phyloP scores from a whole-genome alignment of 192 early-diverging fungal genomes.

The Lunasporangiospora selenospora region DNA sequence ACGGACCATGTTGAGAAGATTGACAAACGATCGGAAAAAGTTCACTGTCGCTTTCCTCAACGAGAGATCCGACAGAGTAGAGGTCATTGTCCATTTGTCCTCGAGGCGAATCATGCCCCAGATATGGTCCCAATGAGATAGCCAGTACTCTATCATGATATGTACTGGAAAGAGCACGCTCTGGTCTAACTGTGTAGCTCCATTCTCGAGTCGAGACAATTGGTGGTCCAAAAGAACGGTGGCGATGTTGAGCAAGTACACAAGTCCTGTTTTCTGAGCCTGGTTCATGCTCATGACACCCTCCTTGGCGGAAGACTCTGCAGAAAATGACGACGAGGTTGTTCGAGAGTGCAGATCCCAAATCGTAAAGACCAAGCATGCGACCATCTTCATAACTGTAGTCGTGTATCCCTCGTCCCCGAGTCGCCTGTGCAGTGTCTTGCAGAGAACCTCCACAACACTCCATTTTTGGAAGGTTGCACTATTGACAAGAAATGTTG shows the following conservation, averaged over 20 bases:
- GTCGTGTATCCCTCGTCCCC: constrained; percentile 7
- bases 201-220: neutral
- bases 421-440: constrained; percentile 23
- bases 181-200: neutral
- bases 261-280: constrained; percentile 33
- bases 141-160: constrained; percentile 31
- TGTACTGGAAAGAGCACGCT: constrained; percentile 19
- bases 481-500: constrained; percentile 5
- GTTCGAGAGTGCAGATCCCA: constrained; percentile 50
- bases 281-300: constrained; percentile 28
- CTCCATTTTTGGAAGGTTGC: constrained; percentile 16
- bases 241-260: constrained; percentile 13
- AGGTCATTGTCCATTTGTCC: constrained; percentile 29
- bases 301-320: constrained; percentile 28
- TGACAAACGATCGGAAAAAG: constrained; percentile 37
- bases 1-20: constrained; percentile 12
- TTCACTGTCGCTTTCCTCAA: constrained; percentile 20
- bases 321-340: constrained; percentile 5
- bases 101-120: constrained; percentile 48
- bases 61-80: constrained; percentile 7
- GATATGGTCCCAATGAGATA: constrained; percentile 44
- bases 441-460: constrained; percentile 27
- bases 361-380: constrained; percentile 49
- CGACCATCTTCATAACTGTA: constrained; percentile 20
- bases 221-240: constrained; percentile 24